These are phyloP conservation scores for Phytophthora pinifolia DNA, from an alignment of 352 stramenopile genomes.

Conservation along the genomic window DNA sequence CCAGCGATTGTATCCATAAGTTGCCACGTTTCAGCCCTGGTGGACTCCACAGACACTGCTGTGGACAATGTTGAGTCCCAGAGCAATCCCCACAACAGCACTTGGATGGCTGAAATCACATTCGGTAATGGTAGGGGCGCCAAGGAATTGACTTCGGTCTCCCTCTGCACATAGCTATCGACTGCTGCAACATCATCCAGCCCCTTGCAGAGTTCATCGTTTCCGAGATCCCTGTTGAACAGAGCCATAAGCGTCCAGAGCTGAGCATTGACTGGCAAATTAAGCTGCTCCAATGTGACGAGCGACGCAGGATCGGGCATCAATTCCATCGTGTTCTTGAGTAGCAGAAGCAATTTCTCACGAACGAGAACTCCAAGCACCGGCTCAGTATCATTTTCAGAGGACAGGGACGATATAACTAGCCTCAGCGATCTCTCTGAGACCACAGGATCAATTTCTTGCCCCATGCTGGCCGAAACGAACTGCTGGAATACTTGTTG, in stretches of 20 bases:
- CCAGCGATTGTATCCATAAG: slow-evolving; percentile 24
- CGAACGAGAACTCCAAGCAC: slow-evolving; percentile 11
- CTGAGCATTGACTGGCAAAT: slow-evolving; percentile 2
- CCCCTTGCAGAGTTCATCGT: slow-evolving; percentile 11
- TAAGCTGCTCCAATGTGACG: slow-evolving; percentile 6
- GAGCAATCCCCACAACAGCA: slow-evolving; percentile 38
- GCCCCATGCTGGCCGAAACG: not conserved
- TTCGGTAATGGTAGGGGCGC: slow-evolving; percentile 3
- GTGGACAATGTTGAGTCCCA: slow-evolving; percentile 22
- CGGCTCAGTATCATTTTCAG: not conserved
- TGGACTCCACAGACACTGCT: slow-evolving; percentile 7
- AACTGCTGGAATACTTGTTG: slow-evolving; percentile 19
- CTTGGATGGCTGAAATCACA: slow-evolving; percentile 15
- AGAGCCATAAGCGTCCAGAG: slow-evolving; percentile 26
- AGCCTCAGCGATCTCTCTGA: slow-evolving; percentile 18
- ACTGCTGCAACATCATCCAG: slow-evolving; percentile 15
- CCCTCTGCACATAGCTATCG: slow-evolving; percentile 11
- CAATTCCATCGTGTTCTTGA: slow-evolving; percentile 33
- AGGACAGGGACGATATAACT: slow-evolving; percentile 2
- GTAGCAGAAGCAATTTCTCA: slow-evolving; percentile 34
- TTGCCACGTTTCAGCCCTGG: slow-evolving; percentile 18
- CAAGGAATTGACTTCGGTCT: not conserved
- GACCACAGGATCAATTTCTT: not conserved
- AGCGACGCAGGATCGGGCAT: slow-evolving; percentile 13
- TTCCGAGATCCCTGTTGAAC: slow-evolving; percentile 12